These are phyloP conservation scores for Trichophyton mentagrophytes DNA, from an alignment of 2,329 filamentous ascomycete species.

Conservation along the genomic window DNA sequence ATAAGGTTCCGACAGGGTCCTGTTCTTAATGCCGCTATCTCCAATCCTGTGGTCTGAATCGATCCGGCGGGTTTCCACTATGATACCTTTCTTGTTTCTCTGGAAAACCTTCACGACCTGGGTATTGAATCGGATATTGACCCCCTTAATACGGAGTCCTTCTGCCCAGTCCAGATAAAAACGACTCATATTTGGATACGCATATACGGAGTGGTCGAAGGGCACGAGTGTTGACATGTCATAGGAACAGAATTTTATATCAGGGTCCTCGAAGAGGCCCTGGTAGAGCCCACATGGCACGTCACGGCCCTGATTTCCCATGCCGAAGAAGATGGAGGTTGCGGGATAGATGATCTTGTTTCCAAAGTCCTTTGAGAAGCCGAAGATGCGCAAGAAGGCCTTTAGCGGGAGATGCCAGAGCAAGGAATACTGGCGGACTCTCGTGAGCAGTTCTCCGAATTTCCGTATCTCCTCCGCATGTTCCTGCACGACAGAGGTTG, in stretches of 20 bases:
- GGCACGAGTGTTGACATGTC: slow-evolving; percentile 42
- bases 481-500: slow-evolving; percentile 42
- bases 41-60: slow-evolving; percentile 9
- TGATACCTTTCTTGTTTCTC: slow-evolving; percentile 40
- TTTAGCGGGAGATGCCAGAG: slow-evolving; percentile 49
- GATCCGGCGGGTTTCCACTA: slow-evolving; percentile 25
- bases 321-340: slow-evolving; percentile 60
- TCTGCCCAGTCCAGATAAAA: slow-evolving; percentile 47
- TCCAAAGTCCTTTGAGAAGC: slow-evolving; percentile 56
- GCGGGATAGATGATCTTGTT: slow-evolving; percentile 60
- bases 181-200: slow-evolving; percentile 45
- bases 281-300: slow-evolving; percentile 57
- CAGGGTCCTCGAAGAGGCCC: slow-evolving; percentile 45
- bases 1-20: slow-evolving; percentile 38
- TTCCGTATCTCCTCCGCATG: slow-evolving; percentile 44
- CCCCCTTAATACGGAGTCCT: slow-evolving; percentile 40
- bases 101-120: slow-evolving; percentile 40
- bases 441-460: slow-evolving; percentile 42
- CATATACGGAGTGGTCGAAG: slow-evolving; percentile 46
- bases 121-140: slow-evolving; percentile 44
- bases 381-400: slow-evolving; percentile 52
- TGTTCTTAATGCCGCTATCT: slow-evolving; percentile 26
- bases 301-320: slow-evolving; percentile 60
- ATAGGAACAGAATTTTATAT: slow-evolving; percentile 49
- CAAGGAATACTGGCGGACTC: slow-evolving; percentile 43